Base-by-base conservation (phyloP, 2,329 filamentous ascomycete genomes). In the Calonectria naviculata region DNA sequence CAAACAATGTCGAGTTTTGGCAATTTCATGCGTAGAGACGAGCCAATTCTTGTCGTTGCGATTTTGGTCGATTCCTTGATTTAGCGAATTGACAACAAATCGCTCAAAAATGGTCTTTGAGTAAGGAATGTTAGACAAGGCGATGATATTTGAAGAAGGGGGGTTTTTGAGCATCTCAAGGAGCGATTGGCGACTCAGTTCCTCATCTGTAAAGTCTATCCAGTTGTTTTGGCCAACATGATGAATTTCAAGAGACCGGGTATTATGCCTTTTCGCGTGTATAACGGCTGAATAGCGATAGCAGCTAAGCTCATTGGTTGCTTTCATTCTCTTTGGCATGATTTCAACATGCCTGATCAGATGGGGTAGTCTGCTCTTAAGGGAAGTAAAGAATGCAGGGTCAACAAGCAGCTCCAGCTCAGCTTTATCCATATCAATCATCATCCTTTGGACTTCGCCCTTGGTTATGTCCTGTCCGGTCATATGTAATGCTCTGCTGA, bases 11-110 rank as follows among this genome's bases (percentile, higher is more conserved):
- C 36, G 62, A 1, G 19, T 15, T 26, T 73, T 1, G 5, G 73
- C 67, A 0, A 47, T 58, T 10, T 62, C 13, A 9, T 47, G 68
- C 10, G 61, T 17, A 1, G 46, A 13, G 10, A 38, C 28, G 9
- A 77, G 34, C 76, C 75, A 78, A 12, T 56, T 46, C 10, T 26
- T 58, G 21, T 65, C 28, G 9, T 19, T 19, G 3, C 28, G 12
- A 5, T 7, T n/a, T 4, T 69, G 19, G 6, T 72, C 65, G n/a
- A n/a, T n/a, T 0, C 75, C 70, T 0, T 64, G 60, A 6, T 74
- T 70, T 19, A 76, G 24, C 2, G 79, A 49, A 15, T 65, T 1
- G 79, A 75, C 15, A 13, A 52, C 31, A 5, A 7, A 19, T 21
- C 47, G 19, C 47, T 52, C 47, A 8, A 52, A 7, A 21, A 52